Conservation (phyloP, 441 rosid species). For the Manihot esculenta region DNA sequence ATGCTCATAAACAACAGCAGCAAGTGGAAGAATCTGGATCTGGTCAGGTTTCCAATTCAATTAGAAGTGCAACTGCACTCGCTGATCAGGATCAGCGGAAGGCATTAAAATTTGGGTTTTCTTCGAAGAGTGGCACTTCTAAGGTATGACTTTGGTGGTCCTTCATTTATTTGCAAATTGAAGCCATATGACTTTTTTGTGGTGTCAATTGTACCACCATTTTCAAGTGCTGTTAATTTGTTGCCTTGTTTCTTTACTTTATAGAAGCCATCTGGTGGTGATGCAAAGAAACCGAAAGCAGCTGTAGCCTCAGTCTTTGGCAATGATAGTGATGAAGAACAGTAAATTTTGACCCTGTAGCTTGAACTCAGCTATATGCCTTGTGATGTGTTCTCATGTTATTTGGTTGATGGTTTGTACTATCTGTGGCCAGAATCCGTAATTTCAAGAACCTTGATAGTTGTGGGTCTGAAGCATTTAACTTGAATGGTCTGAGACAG, state of each 20-base stretch:
- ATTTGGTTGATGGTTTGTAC: constrained; percentile 4
- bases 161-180: background rate
- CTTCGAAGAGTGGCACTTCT: constrained; percentile 56
- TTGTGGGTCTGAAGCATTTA: background rate
- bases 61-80: constrained; percentile 44
- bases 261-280: constrained; percentile 46
- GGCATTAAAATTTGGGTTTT: constrained; percentile 79
- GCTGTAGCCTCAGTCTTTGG: constrained; percentile 66
- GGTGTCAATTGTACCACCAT: background rate
- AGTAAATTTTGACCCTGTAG: constrained; percentile 16
- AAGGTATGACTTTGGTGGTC: constrained; percentile 45
- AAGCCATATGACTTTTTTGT: background rate
- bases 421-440: background rate
- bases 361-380: constrained; percentile 11
- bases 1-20: constrained; percentile 54
- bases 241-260: background rate
- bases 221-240: background rate
- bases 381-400: background rate
- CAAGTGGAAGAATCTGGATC: constrained; percentile 50
- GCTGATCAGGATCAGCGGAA: constrained; percentile 83
- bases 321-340: constrained; percentile 76
- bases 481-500: background rate
- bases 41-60: constrained; percentile 29
- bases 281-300: constrained; percentile 59
- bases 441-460: background rate